Percentiles rank a stretch among this genome's conserved stretches.
Evolutionary conservation across 345 rosid species (phyloP).

Genomic region (Salix caprea): DNA sequence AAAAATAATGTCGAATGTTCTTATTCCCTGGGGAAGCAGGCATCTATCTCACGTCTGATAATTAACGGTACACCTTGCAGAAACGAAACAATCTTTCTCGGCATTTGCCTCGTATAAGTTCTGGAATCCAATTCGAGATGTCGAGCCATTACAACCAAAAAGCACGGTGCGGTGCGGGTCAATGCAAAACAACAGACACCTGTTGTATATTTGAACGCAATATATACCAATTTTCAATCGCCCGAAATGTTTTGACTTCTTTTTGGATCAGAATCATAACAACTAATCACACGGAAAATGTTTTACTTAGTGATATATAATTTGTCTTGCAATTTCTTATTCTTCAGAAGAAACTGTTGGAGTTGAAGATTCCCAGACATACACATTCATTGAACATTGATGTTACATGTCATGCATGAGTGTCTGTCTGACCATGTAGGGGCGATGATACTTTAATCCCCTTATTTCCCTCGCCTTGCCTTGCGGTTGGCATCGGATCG

Average conservation of each 20-base stretch:
- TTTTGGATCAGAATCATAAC: no score
- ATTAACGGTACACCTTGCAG: no score
- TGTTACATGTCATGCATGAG: not conserved
- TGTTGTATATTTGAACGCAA: no score
- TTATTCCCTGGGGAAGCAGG: slow-evolving; percentile 6
- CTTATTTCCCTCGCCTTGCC: no score
- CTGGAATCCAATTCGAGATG: slow-evolving; percentile 1
- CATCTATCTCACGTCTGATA: not conserved
- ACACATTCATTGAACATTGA: not conserved
- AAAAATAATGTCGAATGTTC: not conserved
- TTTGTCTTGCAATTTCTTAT: not conserved
- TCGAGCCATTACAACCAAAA: no score
- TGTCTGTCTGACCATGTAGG: not conserved
- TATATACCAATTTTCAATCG: no score
- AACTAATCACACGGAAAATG: not conserved
- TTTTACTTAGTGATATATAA: not conserved
- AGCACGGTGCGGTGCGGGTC: no score
- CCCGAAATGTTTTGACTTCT: no score
- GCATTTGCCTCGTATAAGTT: not conserved
- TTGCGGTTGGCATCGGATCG: not conserved
- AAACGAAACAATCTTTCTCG: not conserved
- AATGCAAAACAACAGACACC: no score
- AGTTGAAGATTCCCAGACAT: not conserved
- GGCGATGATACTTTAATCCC: not conserved
- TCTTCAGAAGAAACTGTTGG: not conserved